Evolutionary conservation across 768 basidiomycete species (phyloP).

Genomic region (Suillus sp.): DNA sequence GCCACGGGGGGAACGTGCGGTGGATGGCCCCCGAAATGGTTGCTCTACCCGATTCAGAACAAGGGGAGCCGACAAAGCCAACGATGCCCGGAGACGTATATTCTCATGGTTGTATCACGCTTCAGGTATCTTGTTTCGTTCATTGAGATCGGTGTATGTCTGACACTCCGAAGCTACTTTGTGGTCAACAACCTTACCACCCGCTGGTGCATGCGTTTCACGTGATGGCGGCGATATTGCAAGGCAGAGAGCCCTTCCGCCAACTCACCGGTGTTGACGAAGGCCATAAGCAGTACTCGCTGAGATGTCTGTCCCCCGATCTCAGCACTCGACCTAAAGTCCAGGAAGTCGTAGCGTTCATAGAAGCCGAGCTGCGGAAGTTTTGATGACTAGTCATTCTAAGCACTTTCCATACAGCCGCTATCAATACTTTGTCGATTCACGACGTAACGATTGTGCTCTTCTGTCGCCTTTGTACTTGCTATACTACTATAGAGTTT

Average conservation of each 20-base stretch:
- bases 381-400: background rate
- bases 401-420: background rate
- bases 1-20: constrained; percentile 34
- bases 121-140: constrained; percentile 20
- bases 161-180: constrained; percentile 2
- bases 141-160: background rate
- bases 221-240: background rate
- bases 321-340: background rate
- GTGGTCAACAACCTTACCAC: background rate
- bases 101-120: constrained; percentile 42
- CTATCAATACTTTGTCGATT: background rate
- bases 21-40: constrained; percentile 44
- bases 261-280: background rate
- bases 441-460: background rate
- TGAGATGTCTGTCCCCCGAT: background rate
- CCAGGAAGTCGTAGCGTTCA: background rate
- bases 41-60: constrained; percentile 14
- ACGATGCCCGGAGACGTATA: constrained; percentile 38
- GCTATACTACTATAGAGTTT: background rate
- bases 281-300: background rate
- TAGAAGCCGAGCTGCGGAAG: background rate
- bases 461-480: background rate
- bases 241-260: background rate
- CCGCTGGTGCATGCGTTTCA: background rate
- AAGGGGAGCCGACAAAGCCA: constrained; percentile 10